Evolutionary conservation across 2,329 filamentous ascomycete genomes (phyloP).

Genomic region (Fusarium sp.): DNA sequence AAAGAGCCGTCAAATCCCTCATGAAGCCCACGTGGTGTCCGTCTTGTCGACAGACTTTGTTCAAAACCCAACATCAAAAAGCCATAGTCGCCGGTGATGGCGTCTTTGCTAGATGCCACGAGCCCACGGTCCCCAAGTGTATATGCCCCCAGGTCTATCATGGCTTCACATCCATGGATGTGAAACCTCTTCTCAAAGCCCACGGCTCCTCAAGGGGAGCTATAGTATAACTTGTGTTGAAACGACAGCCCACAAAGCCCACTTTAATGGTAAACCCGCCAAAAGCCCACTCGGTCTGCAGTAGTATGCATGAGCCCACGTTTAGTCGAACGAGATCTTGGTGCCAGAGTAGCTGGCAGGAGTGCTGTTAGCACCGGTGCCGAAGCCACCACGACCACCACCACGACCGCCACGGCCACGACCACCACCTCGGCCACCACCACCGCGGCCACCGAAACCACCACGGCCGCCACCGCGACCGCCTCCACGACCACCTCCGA

Average conservation of each 20-base stretch:
- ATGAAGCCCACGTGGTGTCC: conserved; percentile 52
- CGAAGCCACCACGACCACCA: conserved; percentile 27
- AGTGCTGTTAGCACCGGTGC: conserved; percentile 37
- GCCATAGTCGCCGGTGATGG: conserved; percentile 42
- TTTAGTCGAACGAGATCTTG: conserved; percentile 78
- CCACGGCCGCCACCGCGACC: conserved; percentile 61
- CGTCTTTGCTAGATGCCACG: conserved; percentile 48
- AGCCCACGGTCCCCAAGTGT: conserved; percentile 54
- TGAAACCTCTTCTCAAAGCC: conserved; percentile 66
- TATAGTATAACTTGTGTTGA: conserved; percentile 56
- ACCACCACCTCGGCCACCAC: conserved; percentile 57
- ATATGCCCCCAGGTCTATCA: conserved; percentile 69
- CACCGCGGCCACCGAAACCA: conserved; percentile 59
- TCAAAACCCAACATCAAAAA: conserved; percentile 51
- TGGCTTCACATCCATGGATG: conserved; percentile 50
- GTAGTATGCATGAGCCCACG: conserved; percentile 45
- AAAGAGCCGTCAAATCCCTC: conserved; percentile 55
- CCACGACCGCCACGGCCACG: conserved; percentile 58
- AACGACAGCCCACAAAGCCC: conserved; percentile 69
- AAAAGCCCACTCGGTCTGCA: conserved; percentile 58
- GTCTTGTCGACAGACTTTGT: conserved; percentile 42
- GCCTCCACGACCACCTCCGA: conserved; percentile 57
- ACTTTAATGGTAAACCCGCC: conserved; percentile 56
- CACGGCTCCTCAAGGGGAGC: conserved; percentile 56
- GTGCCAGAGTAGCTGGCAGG: conserved; percentile 69